phyloP scores from a whole-genome alignment of 2,329 filamentous ascomycete species.

The Sodiomyces alkalinus region DNA sequence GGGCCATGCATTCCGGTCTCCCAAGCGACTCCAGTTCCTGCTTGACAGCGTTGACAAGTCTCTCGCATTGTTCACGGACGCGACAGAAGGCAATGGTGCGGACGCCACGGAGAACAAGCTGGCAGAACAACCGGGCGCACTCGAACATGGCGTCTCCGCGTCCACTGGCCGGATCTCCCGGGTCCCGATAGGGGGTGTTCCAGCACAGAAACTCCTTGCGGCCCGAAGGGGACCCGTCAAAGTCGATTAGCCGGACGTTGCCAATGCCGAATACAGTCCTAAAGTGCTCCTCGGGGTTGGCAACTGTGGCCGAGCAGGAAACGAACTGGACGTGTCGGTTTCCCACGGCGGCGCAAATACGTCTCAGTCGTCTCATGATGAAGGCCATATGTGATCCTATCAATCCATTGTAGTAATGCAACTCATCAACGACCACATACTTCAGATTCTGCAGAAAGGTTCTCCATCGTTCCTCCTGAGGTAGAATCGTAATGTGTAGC shows the following conservation, averaged over 20 bases:
- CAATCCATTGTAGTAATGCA: slow-evolving; percentile 92
- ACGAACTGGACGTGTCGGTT: slow-evolving; percentile 80
- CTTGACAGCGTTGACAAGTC: slow-evolving; percentile 65
- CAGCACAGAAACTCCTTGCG: slow-evolving; percentile 93
- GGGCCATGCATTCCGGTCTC: slow-evolving; percentile 54
- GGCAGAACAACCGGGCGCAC: slow-evolving; percentile 80
- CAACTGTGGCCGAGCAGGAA: slow-evolving; percentile 90
- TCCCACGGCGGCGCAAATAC: slow-evolving; percentile 80
- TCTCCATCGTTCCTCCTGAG: slow-evolving; percentile 82
- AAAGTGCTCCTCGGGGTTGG: slow-evolving; percentile 86
- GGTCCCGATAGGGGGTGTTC: slow-evolving; percentile 93
- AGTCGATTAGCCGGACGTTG: slow-evolving; percentile 68
- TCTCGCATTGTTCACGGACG: slow-evolving; percentile 77
- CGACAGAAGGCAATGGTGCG: slow-evolving; percentile 87
- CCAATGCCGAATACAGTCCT: slow-evolving; percentile 83
- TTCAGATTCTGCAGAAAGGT: slow-evolving; percentile 76
- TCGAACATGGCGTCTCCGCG: slow-evolving; percentile 71
- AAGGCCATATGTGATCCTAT: slow-evolving; percentile 90
- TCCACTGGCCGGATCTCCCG: slow-evolving; percentile 71
- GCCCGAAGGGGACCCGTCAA: slow-evolving; percentile 83
- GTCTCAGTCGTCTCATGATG: slow-evolving; percentile 77
- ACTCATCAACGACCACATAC: slow-evolving; percentile 80
- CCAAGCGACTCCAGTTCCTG: slow-evolving; percentile 61
- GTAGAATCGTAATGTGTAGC: slow-evolving; percentile 86
- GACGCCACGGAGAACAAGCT: slow-evolving; percentile 75